Evolutionary conservation across 148 eudicot genomes (phyloP).

Genomic region (Mesembryanthemum crystallinum): DNA sequence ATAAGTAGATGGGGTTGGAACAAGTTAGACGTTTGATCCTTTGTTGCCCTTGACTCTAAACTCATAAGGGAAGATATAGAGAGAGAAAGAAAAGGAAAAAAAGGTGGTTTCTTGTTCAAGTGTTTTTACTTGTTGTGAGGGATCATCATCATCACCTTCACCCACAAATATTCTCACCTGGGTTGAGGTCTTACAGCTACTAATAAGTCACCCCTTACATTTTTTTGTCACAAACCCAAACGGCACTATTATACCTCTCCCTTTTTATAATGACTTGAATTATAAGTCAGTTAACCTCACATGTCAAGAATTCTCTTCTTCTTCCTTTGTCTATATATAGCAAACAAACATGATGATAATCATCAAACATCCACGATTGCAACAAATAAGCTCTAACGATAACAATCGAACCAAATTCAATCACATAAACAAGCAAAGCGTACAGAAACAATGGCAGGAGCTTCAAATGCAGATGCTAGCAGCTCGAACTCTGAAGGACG

Average conservation of each 20-base stretch:
- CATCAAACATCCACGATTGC: background rate
- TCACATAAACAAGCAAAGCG: background rate
- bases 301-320: slow-evolving; percentile 43
- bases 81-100: background rate
- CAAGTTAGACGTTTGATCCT: slow-evolving; percentile 12
- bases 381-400: background rate
- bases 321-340: slow-evolving; percentile 25
- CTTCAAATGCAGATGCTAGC: slow-evolving; percentile 15
- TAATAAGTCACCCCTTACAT: background rate
- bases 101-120: slow-evolving; percentile 10
- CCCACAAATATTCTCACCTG: slow-evolving; percentile 8
- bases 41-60: background rate
- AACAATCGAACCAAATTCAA: background rate
- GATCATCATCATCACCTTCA: slow-evolving; percentile 16
- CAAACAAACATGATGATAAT: background rate
- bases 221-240: slow-evolving; percentile 20
- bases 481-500: background rate
- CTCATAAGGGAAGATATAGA: background rate
- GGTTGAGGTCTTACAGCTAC: background rate
- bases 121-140: slow-evolving; percentile 20
- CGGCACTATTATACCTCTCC: slow-evolving; percentile 17
- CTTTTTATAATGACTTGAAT: slow-evolving; percentile 42
- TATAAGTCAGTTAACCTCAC: slow-evolving; percentile 57
- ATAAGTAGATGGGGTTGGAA: slow-evolving; percentile 25
- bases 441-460: slow-evolving; percentile 30